Evolutionary conservation across 257 asterid genomes (phyloP), one percentile per base, ranked within the genome.

Genomic region (Striga asiatica): DNA sequence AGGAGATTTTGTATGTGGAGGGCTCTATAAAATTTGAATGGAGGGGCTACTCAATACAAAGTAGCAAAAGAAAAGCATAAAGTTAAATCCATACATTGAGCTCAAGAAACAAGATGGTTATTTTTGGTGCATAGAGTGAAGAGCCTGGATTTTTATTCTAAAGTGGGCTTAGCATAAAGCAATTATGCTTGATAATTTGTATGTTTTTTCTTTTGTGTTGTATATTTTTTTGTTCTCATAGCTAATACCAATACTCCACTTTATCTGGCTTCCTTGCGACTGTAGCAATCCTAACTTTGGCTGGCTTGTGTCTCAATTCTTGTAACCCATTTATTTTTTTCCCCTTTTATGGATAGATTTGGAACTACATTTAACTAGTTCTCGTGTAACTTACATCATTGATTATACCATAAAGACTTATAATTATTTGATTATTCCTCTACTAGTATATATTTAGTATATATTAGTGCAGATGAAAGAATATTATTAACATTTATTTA

Each of bases 231-330:
- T 14, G 43, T 64, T 70, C 23, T 24, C 64, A 63, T 73, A 70
- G 66, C 61, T 65, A 66, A 37, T 34, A 66, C 79, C 75, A 74
- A 65, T 66, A 60, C 58, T 31, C 76, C 51, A 70, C 86, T 82
- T 80, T 80, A 76, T 77, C 71, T 63, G 50, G 75, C 81, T 84
- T 76, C 76, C 93, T 72, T 80, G 71, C 61, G 60, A 59, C 83
- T 71, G 79, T 78, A 52, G 77, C 77, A 74, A 79, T 60, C 83
- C 61, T 64, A 16, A 51, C 81, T 78, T 79, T 78, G 67, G 69
- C 50, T 67, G 67, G 67, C 78, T 61, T 54, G 69, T 60, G 31
- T 52, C 68, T 68, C 75, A 73, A 65, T 73, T 65, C 70, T 61
- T 68, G 66, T 74, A 28, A 23, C 49, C 71, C 58, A 21, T 4